Conservation (phyloP, 2,329 filamentous ascomycete genomes). For the Penicillium sp. region DNA sequence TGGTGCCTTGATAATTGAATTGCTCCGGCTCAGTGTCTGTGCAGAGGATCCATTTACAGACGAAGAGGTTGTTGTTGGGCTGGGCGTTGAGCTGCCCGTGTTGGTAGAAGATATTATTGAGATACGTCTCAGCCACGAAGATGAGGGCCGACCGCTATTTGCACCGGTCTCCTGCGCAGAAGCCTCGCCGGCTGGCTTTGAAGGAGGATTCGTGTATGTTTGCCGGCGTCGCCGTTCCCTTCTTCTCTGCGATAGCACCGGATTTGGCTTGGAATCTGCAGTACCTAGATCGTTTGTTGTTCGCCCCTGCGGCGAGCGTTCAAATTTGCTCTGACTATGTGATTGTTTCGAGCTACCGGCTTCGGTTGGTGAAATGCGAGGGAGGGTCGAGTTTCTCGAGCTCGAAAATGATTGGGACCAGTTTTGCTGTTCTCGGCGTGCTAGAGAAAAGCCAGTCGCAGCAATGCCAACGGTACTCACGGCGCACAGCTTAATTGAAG, state of each 20-base stretch:
- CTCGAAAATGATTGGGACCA: conserved; percentile 20
- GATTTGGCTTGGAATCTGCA: conserved; percentile 17
- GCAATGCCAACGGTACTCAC: conserved; percentile 60
- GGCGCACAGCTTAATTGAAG: conserved; percentile 53
- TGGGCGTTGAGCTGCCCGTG: conserved; percentile 45
- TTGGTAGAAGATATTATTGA: conserved; percentile 43
- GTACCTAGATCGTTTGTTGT: conserved; percentile 13
- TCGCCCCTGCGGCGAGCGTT: conserved; percentile 15
- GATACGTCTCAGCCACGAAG: conserved; percentile 55
- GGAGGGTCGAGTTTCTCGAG: conserved; percentile 24
- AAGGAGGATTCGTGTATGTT: conserved; percentile 31
- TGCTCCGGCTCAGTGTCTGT: conserved; percentile 41
- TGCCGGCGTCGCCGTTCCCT: conserved; percentile 34
- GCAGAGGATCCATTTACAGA: conserved; percentile 52
- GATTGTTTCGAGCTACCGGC: conserved; percentile 10
- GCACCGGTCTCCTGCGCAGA: conserved; percentile 16
- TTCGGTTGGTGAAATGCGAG: conserved; percentile 22
- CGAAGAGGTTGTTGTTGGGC: conserved; percentile 50
- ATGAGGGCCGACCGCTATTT: conserved; percentile 37
- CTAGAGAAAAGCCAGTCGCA: conserved; percentile 56
- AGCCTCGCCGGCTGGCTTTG: conserved; percentile 25
- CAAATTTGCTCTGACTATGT: neutral
- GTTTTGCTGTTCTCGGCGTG: conserved; percentile 40
- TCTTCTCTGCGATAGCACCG: conserved; percentile 13
- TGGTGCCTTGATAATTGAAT: conserved; percentile 34